Base-by-base conservation (phyloP, 1,139 yeast genomes). In the Diutina sp. region DNA sequence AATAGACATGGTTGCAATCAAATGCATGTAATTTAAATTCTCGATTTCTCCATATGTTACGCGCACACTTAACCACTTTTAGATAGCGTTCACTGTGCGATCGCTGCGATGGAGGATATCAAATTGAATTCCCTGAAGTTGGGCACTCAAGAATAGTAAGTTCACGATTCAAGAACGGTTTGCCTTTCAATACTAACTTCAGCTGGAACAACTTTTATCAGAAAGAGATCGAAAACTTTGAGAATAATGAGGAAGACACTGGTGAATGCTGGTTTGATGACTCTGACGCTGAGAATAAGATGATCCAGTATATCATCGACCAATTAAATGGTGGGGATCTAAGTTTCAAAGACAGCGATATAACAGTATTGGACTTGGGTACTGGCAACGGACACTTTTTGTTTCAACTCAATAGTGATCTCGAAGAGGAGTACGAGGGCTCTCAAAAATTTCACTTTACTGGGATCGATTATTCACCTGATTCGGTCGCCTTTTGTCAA, bases 231-330 rank as follows among this genome's bases (percentile, higher is more conserved):
- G 65, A 69, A 51, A 91, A 91, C 69, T 91, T 88, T 65, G 67
- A 75, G 51, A 79, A 80, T 38, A 87, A 91, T 66, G 81, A 85
- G 18, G 78, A 84, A 21, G 98, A 93, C 66, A 84, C 91, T 0
- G 99, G 99, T 2, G 99, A 93, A 69, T 82, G 91, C 67, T 95
- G 99, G 99, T 93, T 93, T 68, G 85, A 87, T 61, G 98, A 95
- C 65, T 85, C 90, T 14, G 90, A 87, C 65, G 98, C 99, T 0
- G 98, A 91, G 66, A 77, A 77, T 59, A 85, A 83, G 66, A 87
- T 93, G 84, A 78, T 87, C 28, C 81, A 82, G 57, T 91, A 85
- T 64, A 66, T 90, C 21, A 59, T 71, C 7, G 65, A 66, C 32
- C 69, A 71, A 54, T 55, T 75, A 38, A 68, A 70, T 50, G 58